Percentiles rank a stretch among this genome's conserved stretches.
Conservation (phyloP, 257 asterid genomes). For the Solanum gandarillasii region DNA sequence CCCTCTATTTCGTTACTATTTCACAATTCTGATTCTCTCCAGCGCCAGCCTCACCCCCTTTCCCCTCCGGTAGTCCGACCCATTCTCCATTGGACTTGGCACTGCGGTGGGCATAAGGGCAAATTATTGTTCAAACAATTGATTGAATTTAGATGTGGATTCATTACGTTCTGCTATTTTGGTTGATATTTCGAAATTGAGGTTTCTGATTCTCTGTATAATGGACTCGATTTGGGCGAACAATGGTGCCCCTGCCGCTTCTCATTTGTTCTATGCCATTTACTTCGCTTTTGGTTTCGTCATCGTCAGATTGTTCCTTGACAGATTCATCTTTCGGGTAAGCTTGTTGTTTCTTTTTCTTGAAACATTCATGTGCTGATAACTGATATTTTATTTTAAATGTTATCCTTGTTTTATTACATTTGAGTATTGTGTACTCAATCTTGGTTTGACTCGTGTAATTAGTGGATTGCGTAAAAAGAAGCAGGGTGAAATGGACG, state of each 20-base stretch:
- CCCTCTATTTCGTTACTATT: background rate
- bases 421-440: background rate
- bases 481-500: background rate
- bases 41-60: background rate
- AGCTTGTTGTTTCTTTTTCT: slow-evolving; percentile 8
- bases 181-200: background rate
- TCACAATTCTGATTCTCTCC: background rate
- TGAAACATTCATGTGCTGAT: background rate
- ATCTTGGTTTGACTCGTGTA: background rate
- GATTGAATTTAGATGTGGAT: background rate
- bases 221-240: slow-evolving; percentile 53
- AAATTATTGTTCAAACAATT: background rate
- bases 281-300: slow-evolving; percentile 47
- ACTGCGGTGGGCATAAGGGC: background rate
- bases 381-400: background rate
- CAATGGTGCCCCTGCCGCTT: slow-evolving; percentile 35
- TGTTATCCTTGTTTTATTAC: background rate
- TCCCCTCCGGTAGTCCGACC: background rate
- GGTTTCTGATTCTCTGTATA: slow-evolving; percentile 1
- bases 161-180: background rate
- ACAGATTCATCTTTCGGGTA: slow-evolving; percentile 68
- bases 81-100: background rate
- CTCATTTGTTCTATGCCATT: slow-evolving; percentile 42
- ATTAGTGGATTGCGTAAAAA: background rate
- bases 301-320: slow-evolving; percentile 62